Evolutionary conservation across 2,329 filamentous ascomycete genomes (phyloP), one percentile per base, ranked within the genome.

Genomic region (Xylariaceae sp.): DNA sequence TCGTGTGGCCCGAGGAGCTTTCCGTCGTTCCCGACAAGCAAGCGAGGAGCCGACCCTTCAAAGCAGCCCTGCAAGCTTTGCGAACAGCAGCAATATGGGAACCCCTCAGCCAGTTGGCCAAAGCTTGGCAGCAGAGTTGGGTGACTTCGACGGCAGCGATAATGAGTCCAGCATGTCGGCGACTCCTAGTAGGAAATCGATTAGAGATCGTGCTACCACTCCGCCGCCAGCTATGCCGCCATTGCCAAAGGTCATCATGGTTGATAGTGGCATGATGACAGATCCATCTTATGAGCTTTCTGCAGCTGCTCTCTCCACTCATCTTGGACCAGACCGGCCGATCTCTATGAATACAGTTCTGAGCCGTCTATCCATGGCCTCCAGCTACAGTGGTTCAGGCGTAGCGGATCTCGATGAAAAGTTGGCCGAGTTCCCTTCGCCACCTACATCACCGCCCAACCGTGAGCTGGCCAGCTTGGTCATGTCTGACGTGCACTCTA

Each of bases 121-220:
- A 70, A 97, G 86, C 60, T 73, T 98, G 40, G 95, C 93, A 63
- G 90, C 90, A 33, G 93, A 98, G 66, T 77, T 98, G 34, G 88
- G 86, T 42, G 88, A 89, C 54, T 72, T 96, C 35, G 85, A 81
- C 50, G 81, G 82, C 53, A 85, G 86, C 55, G 87, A 88, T 51
- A 86, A 88, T 48, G 84, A 85, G 50, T 83, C 86, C 43, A 72
- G 67, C 47, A 60, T 68, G 22, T 73, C 72, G 16, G 75, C 69
- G 21, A 83, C 79, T 22, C 80, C 80, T 21, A 77, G 74, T 52
- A 71, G 72, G 29, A 64, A 68, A 21, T 79, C 76, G 10, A 62
- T 67, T 37, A 62, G 70, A 34, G 68, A 66, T 32, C 64, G 66
- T 20, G 63, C 62, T 0, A 54, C 63, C 16, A 73, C 75, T n/a